Conservation (phyloP, 768 basidiomycete genomes). For the Rhodotorula diobovata region DNA sequence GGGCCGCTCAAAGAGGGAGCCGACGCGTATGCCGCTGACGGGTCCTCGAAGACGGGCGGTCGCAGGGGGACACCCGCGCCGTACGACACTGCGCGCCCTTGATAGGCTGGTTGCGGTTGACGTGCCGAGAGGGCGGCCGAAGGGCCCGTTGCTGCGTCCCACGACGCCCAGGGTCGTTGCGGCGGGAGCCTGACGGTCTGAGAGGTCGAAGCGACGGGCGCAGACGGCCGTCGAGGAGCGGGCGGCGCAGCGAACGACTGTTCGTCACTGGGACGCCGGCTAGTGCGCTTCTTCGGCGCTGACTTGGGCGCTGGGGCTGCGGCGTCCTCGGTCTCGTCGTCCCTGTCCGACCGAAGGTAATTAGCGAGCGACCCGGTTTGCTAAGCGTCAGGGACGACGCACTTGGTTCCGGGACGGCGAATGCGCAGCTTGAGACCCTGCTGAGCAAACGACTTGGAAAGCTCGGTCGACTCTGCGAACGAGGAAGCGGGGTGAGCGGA, state of each 20-base stretch:
- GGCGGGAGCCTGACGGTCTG: neutral
- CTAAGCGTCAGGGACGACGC: neutral
- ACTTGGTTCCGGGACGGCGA: conserved; percentile 13
- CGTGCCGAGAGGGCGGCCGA: neutral
- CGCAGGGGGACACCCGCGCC: too few relatives aligned
- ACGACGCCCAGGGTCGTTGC: neutral
- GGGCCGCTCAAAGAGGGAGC: too few relatives aligned
- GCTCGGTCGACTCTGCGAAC: conserved; percentile 29
- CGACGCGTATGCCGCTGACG: too few relatives aligned
- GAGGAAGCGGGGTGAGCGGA: too few relatives aligned
- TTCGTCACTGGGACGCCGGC: too few relatives aligned
- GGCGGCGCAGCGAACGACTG: neutral
- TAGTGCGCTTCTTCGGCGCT: too few relatives aligned
- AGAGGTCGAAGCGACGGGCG: conserved; percentile 2
- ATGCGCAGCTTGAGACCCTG: conserved; percentile 34
- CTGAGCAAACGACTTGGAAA: conserved; percentile 25
- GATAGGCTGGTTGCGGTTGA: neutral
- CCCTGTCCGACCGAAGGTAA: too few relatives aligned
- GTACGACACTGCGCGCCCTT: too few relatives aligned
- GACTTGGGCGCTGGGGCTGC: too few relatives aligned
- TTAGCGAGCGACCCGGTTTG: too few relatives aligned
- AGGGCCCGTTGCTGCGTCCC: neutral
- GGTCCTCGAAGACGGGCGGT: too few relatives aligned
- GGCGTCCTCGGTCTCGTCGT: too few relatives aligned
- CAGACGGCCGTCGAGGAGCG: neutral